phyloP scores from a whole-genome alignment of 352 stramenopile species.

The Globisporangium iwayamae region DNA sequence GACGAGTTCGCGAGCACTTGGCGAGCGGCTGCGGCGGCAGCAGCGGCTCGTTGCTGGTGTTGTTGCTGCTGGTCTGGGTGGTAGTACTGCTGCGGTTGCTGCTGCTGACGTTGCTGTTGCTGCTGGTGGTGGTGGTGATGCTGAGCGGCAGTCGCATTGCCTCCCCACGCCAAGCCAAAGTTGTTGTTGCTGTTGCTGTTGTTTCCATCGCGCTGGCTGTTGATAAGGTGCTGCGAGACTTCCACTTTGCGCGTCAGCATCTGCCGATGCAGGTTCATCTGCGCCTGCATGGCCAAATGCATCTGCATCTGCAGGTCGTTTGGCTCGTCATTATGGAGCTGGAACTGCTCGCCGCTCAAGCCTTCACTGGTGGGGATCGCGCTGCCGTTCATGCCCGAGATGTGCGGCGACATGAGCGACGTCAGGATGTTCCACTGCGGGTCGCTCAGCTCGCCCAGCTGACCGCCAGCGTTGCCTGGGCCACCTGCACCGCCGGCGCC shows the following conservation, averaged over 20 bases:
- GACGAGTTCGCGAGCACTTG: conserved; percentile 14
- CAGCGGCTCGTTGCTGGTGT: conserved; percentile 14
- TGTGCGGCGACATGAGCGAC: conserved; percentile 74
- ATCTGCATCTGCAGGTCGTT: conserved; percentile 78
- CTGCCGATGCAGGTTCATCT: conserved; percentile 86
- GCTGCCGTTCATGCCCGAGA: conserved; percentile 31
- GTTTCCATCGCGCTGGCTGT: conserved; percentile 20
- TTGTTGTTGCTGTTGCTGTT: conserved; percentile 20
- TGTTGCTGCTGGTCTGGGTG: conserved; percentile 23
- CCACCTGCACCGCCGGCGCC: neutral
- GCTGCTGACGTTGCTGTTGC: conserved; percentile 14
- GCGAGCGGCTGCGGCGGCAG: conserved; percentile 8
- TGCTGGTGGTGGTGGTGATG: conserved; percentile 20
- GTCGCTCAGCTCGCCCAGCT: conserved; percentile 48
- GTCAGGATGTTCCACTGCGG: conserved; percentile 78
- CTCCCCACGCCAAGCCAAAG: conserved; percentile 9
- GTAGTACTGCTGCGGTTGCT: conserved; percentile 16
- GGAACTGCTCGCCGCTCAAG: conserved; percentile 38
- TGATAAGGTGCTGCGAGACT: conserved; percentile 57
- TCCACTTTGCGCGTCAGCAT: conserved; percentile 86
- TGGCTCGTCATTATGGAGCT: conserved; percentile 48
- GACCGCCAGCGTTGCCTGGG: conserved; percentile 3
- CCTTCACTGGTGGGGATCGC: conserved; percentile 29
- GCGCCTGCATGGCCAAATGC: conserved; percentile 84
- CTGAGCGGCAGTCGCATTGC: neutral